Evolutionary conservation across 2,329 filamentous ascomycete genomes (phyloP), one percentile per base, ranked within the genome.

Genomic region (Lachnellula suecica): DNA sequence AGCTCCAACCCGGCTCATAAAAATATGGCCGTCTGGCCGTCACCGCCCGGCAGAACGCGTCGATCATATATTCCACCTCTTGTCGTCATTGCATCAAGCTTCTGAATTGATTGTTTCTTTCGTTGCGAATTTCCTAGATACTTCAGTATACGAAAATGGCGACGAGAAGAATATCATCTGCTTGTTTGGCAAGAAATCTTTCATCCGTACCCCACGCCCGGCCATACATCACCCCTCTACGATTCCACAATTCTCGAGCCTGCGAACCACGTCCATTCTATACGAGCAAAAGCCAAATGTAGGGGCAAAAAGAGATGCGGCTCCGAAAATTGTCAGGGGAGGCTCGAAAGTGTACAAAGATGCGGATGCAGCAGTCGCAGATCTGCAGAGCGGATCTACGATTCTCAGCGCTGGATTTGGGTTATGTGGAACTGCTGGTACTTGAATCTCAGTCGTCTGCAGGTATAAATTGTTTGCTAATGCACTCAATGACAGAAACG

Each of bases 361-460:
- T 55, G 63, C 62, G 9, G 63, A 65, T 57, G 57, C 53, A 13
- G 61, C 62, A 0, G 61, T 66, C 5, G 59, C 57, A 27, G 63
- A 66, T 57, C 23, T 66, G 35, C 57, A 63, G 51, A 85, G 87
- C 62, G 82, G 88, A 49, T 84, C 83, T 10, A 88, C 82, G 0
- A 75, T 93, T 31, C 74, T 93, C 50, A 90, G 88, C 65, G 85
- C 88, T 15, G 89, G 89, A 1, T 93, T 93, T 68, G 89, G 89
- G n/a, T 79, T 93, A 11, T 92, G 87, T 61, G 89, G 89, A 59
- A 86, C 91, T 17, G 83, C 85, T 49, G 81, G 83, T 84, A 71
- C 49, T 73, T n/a, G 29, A 19, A 38, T 40, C 6, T 40, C 27
- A n/a, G n/a, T 38, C 40, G 19, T 35, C 10, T 8, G 4, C 31